These are phyloP conservation scores for Ogataea methanolica DNA, from an alignment of 805 yeast species.

Conservation along the genomic window DNA sequence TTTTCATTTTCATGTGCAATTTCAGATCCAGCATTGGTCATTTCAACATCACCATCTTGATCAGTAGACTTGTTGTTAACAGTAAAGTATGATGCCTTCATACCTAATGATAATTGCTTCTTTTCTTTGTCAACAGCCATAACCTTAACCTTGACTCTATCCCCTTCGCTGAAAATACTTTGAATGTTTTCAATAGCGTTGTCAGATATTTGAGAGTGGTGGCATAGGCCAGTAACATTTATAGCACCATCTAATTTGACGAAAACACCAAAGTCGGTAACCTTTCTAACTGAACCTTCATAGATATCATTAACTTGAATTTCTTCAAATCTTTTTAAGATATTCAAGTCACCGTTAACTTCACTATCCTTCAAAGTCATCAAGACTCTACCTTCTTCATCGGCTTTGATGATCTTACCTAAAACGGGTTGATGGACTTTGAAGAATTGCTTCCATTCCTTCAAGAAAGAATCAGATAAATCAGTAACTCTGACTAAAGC, in stretches of 20 bases:
- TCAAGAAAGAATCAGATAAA: slow-evolving; percentile 73
- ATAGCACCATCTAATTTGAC: slow-evolving; percentile 72
- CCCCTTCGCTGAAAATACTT: slow-evolving; percentile 81
- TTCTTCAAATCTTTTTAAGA: slow-evolving; percentile 60
- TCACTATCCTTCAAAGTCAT: slow-evolving; percentile 79
- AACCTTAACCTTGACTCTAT: slow-evolving; percentile 81
- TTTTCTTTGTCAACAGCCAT: slow-evolving; percentile 57
- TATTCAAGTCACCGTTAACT: slow-evolving; percentile 62
- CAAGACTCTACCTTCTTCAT: slow-evolving; percentile 59
- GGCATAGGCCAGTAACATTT: slow-evolving; percentile 82
- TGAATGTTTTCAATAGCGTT: slow-evolving; percentile 51
- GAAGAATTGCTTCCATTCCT: slow-evolving; percentile 84
- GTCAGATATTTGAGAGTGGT: slow-evolving; percentile 78
- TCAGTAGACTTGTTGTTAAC: slow-evolving; percentile 17
- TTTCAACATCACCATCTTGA: slow-evolving; percentile 28
- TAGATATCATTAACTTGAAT: slow-evolving; percentile 63
- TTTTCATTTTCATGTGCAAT: slow-evolving; percentile 29
- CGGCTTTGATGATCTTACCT: slow-evolving; percentile 67
- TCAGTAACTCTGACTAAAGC: slow-evolving; percentile 82
- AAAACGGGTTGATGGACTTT: slow-evolving; percentile 64
- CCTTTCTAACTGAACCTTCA: slow-evolving; percentile 74
- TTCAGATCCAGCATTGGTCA: slow-evolving; percentile 25
- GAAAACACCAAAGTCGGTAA: slow-evolving; percentile 88
- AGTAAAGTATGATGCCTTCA: slow-evolving; percentile 87
- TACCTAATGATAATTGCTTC: slow-evolving; percentile 79